Conservation (phyloP, 169 alveolate genomes). For the Plasmodium sp. region DNA sequence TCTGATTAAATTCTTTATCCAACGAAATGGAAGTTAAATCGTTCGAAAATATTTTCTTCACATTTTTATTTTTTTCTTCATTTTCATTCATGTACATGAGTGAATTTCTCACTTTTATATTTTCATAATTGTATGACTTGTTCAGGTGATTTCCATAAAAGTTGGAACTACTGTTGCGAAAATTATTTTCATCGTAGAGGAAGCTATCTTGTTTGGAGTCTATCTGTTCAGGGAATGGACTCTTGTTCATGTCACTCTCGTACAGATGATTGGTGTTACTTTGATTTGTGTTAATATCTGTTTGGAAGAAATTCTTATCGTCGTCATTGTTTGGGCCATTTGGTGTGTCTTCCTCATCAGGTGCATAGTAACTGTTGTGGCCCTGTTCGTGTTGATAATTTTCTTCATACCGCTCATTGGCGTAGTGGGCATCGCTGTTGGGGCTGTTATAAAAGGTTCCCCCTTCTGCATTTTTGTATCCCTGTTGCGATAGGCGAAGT, state of each 20-base stretch:
- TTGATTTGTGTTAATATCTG: not conserved
- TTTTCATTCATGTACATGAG: conserved; percentile 7
- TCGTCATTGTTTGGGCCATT: not conserved
- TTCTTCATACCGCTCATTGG: not conserved
- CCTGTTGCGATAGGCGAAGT: not conserved
- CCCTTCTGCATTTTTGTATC: not conserved
- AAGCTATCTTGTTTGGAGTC: not conserved
- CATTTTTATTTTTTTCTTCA: conserved; percentile 18
- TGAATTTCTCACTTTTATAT: conserved; percentile 9
- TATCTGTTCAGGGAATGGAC: not conserved
- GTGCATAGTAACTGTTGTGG: not conserved
- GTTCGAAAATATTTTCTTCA: conserved; percentile 10
- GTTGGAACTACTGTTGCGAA: not conserved
- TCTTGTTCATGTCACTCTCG: not conserved
- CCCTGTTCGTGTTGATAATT: not conserved
- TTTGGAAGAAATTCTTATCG: not conserved
- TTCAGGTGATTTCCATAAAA: conserved; percentile 4
- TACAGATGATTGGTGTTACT: not conserved
- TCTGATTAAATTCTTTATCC: not conserved
- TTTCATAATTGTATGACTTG: conserved; percentile 21
- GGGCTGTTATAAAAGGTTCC: not conserved
- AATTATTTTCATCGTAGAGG: not conserved
- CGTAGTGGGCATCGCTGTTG: not conserved
- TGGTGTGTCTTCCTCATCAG: not conserved
- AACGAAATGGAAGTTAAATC: conserved; percentile 15